Evolutionary conservation across 805 yeast species (phyloP), one percentile per base, ranked within the genome.

Genomic region (Candida golubevii): DNA sequence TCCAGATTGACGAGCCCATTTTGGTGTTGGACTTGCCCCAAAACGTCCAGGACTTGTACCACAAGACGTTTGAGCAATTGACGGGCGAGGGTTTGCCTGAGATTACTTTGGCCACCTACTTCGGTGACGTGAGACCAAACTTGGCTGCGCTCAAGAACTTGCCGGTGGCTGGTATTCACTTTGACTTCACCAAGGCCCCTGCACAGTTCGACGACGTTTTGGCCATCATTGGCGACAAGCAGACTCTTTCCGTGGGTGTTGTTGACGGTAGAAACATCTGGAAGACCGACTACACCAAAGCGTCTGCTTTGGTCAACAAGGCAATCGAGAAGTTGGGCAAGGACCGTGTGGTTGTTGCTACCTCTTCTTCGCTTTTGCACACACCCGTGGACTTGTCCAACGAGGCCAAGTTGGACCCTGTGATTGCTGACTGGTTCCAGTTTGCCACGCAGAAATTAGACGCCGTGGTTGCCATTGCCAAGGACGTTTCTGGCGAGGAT

Each of bases 201-300:
- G 96, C 88, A 71, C 99, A 93, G 80, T 82, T 93, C 57, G 91
- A 88, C 47, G 87, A 81, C 45, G 95, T 87, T 60, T 72, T 79
- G 49, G 73, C 78, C 47, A 75, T 85, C 62, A 72, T 91, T 48
- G 66, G 77, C 56, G 79, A 74, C 53, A 73, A 80, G 55, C 96
- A 93, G 78, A 74, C 77, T 53, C 78, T 93, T 65, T 91, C 98
- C 51, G 96, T 85, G 56, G 99, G 99, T 88, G 80, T 93, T 61
- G 90, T 93, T 63, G 95, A 89, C 64, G 99, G 99, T 76, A 89
- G 99, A 82, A 93, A 93, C 84, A 88, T 93, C 75, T 93, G 99
- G 99, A 93, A 93, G 82, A 85, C 95, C 71, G 85, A 93, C 79
- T 88, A 85, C 65, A 69, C 93, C 64, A 82, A 82, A 74, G 95